Base-by-base conservation (phyloP, 371 early-diverging fungal species). In the Haplosporangium sp. region DNA sequence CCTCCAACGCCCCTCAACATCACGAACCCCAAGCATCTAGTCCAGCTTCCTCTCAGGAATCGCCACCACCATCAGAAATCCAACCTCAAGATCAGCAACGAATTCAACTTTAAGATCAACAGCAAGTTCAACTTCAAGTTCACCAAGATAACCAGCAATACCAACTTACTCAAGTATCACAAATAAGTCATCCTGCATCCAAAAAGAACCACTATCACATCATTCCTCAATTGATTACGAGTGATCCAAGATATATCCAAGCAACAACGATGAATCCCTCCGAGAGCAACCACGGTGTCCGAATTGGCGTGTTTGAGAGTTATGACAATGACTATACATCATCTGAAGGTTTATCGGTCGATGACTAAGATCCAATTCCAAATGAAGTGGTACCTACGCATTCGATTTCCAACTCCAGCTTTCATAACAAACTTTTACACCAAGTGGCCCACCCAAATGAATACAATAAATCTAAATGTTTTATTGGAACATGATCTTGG, bases 211-310 rank as follows among this genome's bases (percentile, higher is more conserved):
- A 39, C 10, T 15, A 11, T 34, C 13, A 9, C 0, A 8, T 17
- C 5, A 11, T 58, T 3, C 8, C 27, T 11, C 59, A 59, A 19
- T 13, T 19, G 13, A 19, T 35, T 1, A 11, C 20, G 3, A 37
- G 19, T 8, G 13, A 35, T 4, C 20, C 71, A 57, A 65, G 63
- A 38, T 76, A 76, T 19, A 76, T 71, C 39, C 60, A 39, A 7
- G 71, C 60, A 9, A 63, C 50, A 11, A 57, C 58, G 55, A 27
- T 63, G 63, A 62, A 70, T 39, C 47, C 47, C 2, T 50, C 53
- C 34, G 52, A 71, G 37, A 44, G 20, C n/a, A 67, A 71, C 34
- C 71, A 67, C 19, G 71, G 63, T 8, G 27, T 67, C 17, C 44
- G 62, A 3, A 8, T 45, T 0, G 71, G 67, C 4, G n/a, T 62